These are phyloP conservation scores for Saturnispora galanensis DNA, from an alignment of 805 yeast genomes.

Conservation along the genomic window DNA sequence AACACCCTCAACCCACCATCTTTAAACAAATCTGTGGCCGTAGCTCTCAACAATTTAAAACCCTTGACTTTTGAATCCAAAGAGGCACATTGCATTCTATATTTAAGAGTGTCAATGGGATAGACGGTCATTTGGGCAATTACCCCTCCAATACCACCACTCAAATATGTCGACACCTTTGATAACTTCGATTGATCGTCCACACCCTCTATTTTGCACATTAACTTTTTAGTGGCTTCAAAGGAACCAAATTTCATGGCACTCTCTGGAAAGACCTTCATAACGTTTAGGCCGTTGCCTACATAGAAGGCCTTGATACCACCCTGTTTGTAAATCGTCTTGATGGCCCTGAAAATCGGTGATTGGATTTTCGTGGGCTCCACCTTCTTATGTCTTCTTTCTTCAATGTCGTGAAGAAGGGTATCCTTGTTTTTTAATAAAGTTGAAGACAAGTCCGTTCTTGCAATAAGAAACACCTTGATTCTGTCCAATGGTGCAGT, in stretches of 20 bases:
- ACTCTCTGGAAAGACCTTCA: conserved; percentile 92
- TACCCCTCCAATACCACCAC: conserved; percentile 97
- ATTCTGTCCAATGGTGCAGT: conserved; percentile 96
- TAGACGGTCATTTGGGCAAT: conserved; percentile 86
- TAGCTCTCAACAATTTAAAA: conserved; percentile 45
- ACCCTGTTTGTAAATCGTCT: conserved; percentile 75
- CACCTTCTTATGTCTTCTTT: conserved; percentile 33
- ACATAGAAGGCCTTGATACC: conserved; percentile 85
- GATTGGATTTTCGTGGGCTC: conserved; percentile 45
- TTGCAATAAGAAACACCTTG: conserved; percentile 86
- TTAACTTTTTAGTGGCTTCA: conserved; percentile 69
- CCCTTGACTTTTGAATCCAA: conserved; percentile 56
- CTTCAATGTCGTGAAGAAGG: conserved; percentile 25
- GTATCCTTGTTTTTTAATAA: conserved; percentile 46
- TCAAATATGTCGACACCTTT: conserved; percentile 67
- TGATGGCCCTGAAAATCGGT: conserved; percentile 72
- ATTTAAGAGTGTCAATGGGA: conserved; percentile 91
- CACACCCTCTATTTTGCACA: conserved; percentile 70
- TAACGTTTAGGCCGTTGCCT: conserved; percentile 88
- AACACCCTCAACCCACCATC: conserved; percentile 74
- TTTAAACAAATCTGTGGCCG: conserved; percentile 67
- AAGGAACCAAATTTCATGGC: conserved; percentile 97
- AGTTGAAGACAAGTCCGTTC: conserved; percentile 72
- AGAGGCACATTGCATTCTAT: conserved; percentile 87
- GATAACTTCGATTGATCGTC: conserved; percentile 62